Evolutionary conservation across 345 rosid species (phyloP), one percentile per base, ranked within the genome.

Genomic region (Salix udensis): DNA sequence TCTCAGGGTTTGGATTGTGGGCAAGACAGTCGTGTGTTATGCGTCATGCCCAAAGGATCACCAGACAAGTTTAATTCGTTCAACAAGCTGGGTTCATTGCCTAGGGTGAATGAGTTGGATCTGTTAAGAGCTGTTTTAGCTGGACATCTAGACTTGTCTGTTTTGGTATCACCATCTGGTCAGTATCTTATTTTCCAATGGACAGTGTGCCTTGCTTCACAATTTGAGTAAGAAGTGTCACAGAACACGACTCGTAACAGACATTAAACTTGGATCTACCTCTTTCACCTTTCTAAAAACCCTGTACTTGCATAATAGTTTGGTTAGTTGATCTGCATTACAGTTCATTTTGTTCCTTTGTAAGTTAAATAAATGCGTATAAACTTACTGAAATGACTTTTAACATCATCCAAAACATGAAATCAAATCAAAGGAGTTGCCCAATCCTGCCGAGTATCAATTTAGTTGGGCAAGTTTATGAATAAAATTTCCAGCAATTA

Each of bases 91-190:
- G 78, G 86, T 80, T 83, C 88, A 72, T 76, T 87, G 73, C 87
- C 83, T 76, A 87, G 81, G 85, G 89, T 90, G 78, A 83, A 84
- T 64, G 98, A 95, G 84, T 83, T 88, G 82, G 92, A 92, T 72
- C 77, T 95, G 74, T 62, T 91, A 53, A 48, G 90, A 67, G 96
- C 96, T 72, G 74, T 87, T 79, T 76, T 95, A 60, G 90, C 96
- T 19, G 98, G 96, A 70, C 81, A 80, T 76, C 86, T 95, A 68
- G 87, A 91, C 78, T 80, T 84, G 48, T 82, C 91, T 73, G 75
- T 77, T 11, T 79, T 95, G 85, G 82, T 83, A 71, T 81, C 83
- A 67, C 87, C 93, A 28, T 82, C 91, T 3, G 97, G 98, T 95
- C 80, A 81, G 76, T 69, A 44, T 62, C 67, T 44, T 64, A 13